Evolutionary conservation across 2,329 filamentous ascomycete genomes (phyloP), one percentile per base, ranked within the genome.

Genomic region (Ophidiomyces ophidiicola): DNA sequence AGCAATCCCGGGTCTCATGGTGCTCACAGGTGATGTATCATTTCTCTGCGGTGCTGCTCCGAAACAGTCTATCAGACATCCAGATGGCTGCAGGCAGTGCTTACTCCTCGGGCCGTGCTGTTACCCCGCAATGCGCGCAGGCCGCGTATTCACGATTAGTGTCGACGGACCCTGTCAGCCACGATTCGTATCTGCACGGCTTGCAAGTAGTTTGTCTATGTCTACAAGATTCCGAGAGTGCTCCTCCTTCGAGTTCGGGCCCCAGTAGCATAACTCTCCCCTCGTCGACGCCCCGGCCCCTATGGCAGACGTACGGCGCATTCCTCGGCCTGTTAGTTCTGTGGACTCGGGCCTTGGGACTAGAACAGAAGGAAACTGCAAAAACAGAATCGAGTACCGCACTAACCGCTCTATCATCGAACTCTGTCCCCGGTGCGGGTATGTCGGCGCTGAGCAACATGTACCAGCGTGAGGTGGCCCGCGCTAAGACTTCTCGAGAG

Each of bases 21-120:
- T 44, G 36, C 19, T 36, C 48, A 4, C 20, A 46, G 7, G 39
- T 49, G 4, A 49, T 48, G 36, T 50, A 50, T 28, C 41, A 49
- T 26, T 46, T 50, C 26, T 42, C 44, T 10, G 36, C 47, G 2
- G 41, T 49, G 1, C 42, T 50, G 11, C 37, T 50, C 15, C 45
- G 44, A 5, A 48, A 44, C 25, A 50, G 41, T 8, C 31, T 50
- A 12, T 43, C 46, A 17, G 48, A 50, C 30, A 49, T 49, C 25
- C 48, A 49, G 15, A 49, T 49, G 48, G 48, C 48, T 6, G 48
- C 48, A 5, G 48, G 48, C 8, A 50, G 41, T 18, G 45, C 48
- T 3, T 50, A 44, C 35, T 47, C 47, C 2, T 50, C 45, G 11
- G 48, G 48, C 4, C 45, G 47, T 6, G 37, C 41, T 14, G 48